Evolutionary conservation across 768 basidiomycete species (phyloP).

Genomic region (Psilocybe subaeruginosa): DNA sequence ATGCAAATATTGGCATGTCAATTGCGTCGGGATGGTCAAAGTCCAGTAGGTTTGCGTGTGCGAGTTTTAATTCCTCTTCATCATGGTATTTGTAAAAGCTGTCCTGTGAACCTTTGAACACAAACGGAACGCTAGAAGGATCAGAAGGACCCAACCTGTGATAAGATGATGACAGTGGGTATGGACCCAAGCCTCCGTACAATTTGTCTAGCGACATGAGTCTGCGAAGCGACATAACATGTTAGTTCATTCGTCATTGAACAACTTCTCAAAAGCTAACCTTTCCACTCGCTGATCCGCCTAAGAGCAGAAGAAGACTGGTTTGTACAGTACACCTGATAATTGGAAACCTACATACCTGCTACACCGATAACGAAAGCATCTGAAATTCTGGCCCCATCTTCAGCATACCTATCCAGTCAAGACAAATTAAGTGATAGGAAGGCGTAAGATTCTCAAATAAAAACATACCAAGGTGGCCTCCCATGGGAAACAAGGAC

Average conservation of each 20-base stretch:
- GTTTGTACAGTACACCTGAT: neutral
- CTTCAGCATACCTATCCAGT: slow-evolving; percentile 69
- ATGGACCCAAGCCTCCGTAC: slow-evolving; percentile 81
- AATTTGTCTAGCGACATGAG: slow-evolving; percentile 84
- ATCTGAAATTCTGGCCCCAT: slow-evolving; percentile 68
- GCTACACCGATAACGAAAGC: slow-evolving; percentile 88
- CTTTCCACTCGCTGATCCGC: slow-evolving; percentile 89
- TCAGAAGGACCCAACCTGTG: slow-evolving; percentile 56
- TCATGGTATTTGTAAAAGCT: slow-evolving; percentile 89
- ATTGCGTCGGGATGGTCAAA: slow-evolving; percentile 94
- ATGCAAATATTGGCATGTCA: slow-evolving; percentile 85
- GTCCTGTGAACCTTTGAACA: slow-evolving; percentile 55
- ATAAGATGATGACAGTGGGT: slow-evolving; percentile 88
- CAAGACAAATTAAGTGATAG: neutral
- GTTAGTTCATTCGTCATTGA: neutral
- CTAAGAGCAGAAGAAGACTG: slow-evolving; percentile 35
- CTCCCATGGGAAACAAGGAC: slow-evolving; percentile 84
- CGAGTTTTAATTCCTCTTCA: slow-evolving; percentile 79
- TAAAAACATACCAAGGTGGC: slow-evolving; percentile 70
- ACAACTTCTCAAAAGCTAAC: slow-evolving; percentile 36
- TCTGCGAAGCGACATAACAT: slow-evolving; percentile 45
- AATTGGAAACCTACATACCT: slow-evolving; percentile 45
- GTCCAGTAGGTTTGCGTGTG: slow-evolving; percentile 79
- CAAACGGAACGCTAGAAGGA: neutral
- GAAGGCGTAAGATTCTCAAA: neutral